Percentiles rank a stretch among this genome's conserved stretches.
Conservation (phyloP, 768 basidiomycete species). For the Pholiota molesta region DNA sequence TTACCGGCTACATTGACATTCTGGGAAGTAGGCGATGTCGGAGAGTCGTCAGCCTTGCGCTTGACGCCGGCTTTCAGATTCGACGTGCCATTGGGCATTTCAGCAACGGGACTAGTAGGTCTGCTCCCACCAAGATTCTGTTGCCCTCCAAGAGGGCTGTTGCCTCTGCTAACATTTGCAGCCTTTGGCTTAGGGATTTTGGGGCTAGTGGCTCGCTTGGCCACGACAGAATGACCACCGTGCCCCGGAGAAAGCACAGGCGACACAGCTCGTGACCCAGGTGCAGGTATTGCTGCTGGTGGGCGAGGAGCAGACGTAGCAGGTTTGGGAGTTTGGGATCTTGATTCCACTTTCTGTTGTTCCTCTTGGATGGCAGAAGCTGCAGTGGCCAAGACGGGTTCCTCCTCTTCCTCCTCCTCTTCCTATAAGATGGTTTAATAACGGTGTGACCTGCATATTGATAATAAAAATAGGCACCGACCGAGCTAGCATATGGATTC, state of each 20-base stretch:
- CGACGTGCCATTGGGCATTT: conserved; percentile 18
- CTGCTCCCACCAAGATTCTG: conserved; percentile 48
- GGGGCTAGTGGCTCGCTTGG: conserved; percentile 85
- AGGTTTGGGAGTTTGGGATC: conserved; percentile 48
- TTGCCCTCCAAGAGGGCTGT: conserved; percentile 63
- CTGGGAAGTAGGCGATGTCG: conserved; percentile 33
- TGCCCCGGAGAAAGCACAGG: conserved; percentile 56
- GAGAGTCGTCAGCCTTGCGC: conserved; percentile 50
- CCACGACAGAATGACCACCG: conserved; percentile 79
- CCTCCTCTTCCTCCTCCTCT: conserved; percentile 80
- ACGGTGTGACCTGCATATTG: neutral
- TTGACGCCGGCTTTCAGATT: conserved; percentile 35
- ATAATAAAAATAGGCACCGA: conserved; percentile 33
- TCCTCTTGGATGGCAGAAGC: conserved; percentile 49
- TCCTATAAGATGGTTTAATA: conserved; percentile 40
- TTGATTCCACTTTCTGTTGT: conserved; percentile 48
- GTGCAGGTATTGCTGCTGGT: conserved; percentile 31
- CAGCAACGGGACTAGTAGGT: conserved; percentile 46
- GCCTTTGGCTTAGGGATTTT: conserved; percentile 63
- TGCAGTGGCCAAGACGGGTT: conserved; percentile 39
- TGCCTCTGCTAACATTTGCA: conserved; percentile 50
- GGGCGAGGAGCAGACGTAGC: conserved; percentile 30
- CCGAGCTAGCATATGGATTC: conserved; percentile 83
- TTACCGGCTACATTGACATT: conserved; percentile 20
- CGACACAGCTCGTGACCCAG: conserved; percentile 61